Evolutionary conservation across 2,329 filamentous ascomycete species (phyloP).

Genomic region (Ophiognomonia clavigignenti-juglandacearum): DNA sequence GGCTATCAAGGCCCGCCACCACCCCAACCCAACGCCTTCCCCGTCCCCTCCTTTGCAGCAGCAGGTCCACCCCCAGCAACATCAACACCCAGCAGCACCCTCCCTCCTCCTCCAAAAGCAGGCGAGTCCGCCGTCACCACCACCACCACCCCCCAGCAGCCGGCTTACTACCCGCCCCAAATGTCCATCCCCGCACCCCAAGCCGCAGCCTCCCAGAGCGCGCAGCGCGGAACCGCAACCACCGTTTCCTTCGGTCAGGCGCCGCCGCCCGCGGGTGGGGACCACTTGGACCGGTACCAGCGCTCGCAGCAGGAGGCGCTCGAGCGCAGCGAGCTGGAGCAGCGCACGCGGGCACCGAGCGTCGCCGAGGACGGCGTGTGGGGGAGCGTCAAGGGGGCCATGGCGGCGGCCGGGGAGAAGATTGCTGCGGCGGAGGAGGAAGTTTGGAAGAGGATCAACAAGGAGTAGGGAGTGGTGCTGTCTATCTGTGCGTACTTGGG

Average conservation of each 20-base stretch:
- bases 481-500: conserved; percentile 20
- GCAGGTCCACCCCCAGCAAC: conserved; percentile 15
- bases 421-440: conserved; percentile 55
- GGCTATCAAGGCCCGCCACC: conserved; percentile 38
- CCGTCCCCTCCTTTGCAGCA: conserved; percentile 35
- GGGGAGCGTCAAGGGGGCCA: conserved; percentile 54
- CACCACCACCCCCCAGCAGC: conserved; percentile 25
- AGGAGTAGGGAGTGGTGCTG: no score
- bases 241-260: conserved; percentile 22
- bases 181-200: conserved; percentile 47
- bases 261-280: no score
- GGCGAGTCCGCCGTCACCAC: conserved; percentile 37
- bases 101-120: conserved; percentile 49
- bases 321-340: conserved; percentile 25
- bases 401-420: conserved; percentile 50
- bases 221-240: conserved; percentile 31
- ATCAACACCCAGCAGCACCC: conserved; percentile 13
- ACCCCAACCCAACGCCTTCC: conserved; percentile 54
- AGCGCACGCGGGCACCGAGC: conserved; percentile 19
- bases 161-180: conserved; percentile 38
- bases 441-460: conserved; percentile 61
- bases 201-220: conserved; percentile 29
- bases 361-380: conserved; percentile 35
- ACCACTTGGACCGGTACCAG: conserved; percentile 44
- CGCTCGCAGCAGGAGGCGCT: conserved; percentile 33